Evolutionary conservation across 1,284 basidiomycete genomes (phyloP).

Genomic region (Moesziomyces globuligerus): DNA sequence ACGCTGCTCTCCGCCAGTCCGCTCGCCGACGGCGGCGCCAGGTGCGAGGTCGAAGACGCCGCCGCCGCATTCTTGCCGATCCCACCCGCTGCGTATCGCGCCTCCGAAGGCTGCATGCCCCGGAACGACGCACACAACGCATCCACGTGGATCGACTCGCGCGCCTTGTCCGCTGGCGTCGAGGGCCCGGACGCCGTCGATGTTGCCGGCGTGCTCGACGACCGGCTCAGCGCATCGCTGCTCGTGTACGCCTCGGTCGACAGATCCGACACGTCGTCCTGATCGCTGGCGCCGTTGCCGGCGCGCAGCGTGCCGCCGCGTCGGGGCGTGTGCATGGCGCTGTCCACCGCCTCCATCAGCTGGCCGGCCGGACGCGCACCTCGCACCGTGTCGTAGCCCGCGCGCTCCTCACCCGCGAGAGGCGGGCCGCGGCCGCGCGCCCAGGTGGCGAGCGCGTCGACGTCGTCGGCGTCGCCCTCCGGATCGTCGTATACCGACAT

Average conservation of each 20-base stretch:
- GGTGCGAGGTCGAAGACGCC: slow-evolving; percentile 20
- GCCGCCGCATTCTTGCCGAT: slow-evolving; percentile 27
- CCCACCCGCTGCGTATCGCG: slow-evolving; percentile 21
- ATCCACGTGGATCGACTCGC: slow-evolving; percentile 53
- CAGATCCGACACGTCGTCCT: slow-evolving; percentile 41
- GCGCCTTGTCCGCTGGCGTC: slow-evolving; percentile 38
- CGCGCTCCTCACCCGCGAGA: slow-evolving; percentile 64
- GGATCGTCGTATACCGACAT: slow-evolving; percentile 71
- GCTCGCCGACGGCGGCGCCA: slow-evolving; percentile 31
- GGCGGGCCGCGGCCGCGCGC: slow-evolving; percentile 56
- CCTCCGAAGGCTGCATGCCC: slow-evolving; percentile 43
- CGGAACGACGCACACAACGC: slow-evolving; percentile 49
- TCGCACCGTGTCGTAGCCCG: slow-evolving; percentile 56
- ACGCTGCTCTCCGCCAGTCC: slow-evolving; percentile 30
- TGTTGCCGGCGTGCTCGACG: slow-evolving; percentile 51
- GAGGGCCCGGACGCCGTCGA: slow-evolving; percentile 47
- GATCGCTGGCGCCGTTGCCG: slow-evolving; percentile 15
- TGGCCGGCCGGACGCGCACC: slow-evolving; percentile 53
- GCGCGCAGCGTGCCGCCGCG: slow-evolving; percentile 32
- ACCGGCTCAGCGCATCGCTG: slow-evolving; percentile 38
- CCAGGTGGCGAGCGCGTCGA: slow-evolving; percentile 47
- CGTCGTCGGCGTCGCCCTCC: slow-evolving; percentile 72
- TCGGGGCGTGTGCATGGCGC: slow-evolving; percentile 33
- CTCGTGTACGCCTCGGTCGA: slow-evolving; percentile 38
- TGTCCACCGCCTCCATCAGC: slow-evolving; percentile 54